Evolutionary conservation across 169 alveolate species (phyloP), one percentile per base, ranked within the genome.

Genomic region (Eimeria sp.): DNA sequence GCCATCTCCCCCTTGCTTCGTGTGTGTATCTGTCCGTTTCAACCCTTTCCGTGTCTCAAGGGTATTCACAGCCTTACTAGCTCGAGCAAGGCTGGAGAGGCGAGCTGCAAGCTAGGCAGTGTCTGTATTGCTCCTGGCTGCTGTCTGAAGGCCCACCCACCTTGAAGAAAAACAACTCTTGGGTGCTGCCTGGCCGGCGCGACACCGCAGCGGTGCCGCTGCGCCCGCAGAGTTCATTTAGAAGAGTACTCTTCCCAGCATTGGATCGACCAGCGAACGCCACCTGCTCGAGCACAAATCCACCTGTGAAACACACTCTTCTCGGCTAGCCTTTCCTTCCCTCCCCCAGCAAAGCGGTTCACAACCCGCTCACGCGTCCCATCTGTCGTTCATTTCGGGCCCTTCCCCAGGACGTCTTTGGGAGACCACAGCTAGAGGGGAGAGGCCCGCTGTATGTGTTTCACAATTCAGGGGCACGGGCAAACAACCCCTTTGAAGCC

Each of bases 231-330:
- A 96, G 94, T 20, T 90, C 95, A 78, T 96, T 96, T 66, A 96
- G 77, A 46, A 96, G 93, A 10, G 96, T 96, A 72, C 96, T 88
- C 37, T 96, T 96, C 58, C 97, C 97, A 14, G 82, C 91, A 90
- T 95, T 95, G n/a, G 97, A 95, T 1, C 97, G 72, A 2, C 97
- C 97, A n/a, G 97, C 97, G 56, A 95, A 95, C 37, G 97, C 97
- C 33, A 95, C 89, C 97, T 95, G 89, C n/a, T 6, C 80, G 37
- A 37, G 13, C 54, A 71, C 80, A 71, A 37, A n/a, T 27, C 52
- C 80, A 71, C 80, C 80, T 2, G 2, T 4, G 54, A 8, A 71
- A 71, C 80, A 71, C 80, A 2, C 13, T 71, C 43, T 33, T 8
- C 80, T 6, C 4, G 49, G 9, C 80, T 71, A 23, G 49, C 54